Base-by-base conservation (phyloP, 2,329 filamentous ascomycete genomes). In the Zymoseptoria pseudotritici region DNA sequence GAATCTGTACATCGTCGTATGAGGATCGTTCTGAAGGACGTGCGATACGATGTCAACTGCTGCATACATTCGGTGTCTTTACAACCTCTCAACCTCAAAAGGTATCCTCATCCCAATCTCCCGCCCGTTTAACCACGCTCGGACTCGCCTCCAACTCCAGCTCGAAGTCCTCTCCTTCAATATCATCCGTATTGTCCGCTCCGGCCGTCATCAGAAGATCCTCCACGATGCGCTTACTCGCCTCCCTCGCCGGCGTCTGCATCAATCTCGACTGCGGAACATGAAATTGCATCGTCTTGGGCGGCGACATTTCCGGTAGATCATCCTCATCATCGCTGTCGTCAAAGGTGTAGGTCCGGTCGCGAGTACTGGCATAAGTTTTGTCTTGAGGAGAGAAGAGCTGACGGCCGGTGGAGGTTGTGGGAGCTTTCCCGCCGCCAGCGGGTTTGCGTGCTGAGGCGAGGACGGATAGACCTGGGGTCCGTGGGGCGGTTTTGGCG, bases 201-300 rank as follows among this genome's bases (percentile, higher is more conserved):
- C 90, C 90, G 3, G 90, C 90, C 50, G 89, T 90, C 51, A 88
- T 75, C 6, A 94, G 77, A 54, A 95, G 82, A 69, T 93, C 89
- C 56, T 91, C 87, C 0, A 95, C 89, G 61, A 95, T 93, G 58
- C 86, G 83, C 72, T 83, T 87, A 69, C 89, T 92, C 3, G 90
- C 90, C 74, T 94, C 89, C 58, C 88, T 83, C 29, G 90, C 90
- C 63, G 90, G 90, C 54, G 90, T 95, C 73, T 92, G 90, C 72
- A 93, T 74, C 21, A 95, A 76, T 70, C 89, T 86, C 50, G 86
- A 89, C 57, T 88, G 87, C 55, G 89, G 89, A 54, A 95, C 76
- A 52, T 88, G 87, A 73, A 95, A 95, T 70, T 92, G 89, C 61
- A 95, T 92, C 10, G 90, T 94, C 79, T 97, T 97, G 0, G 94